These are phyloP conservation scores for Yamadazyma kitorensis DNA, from an alignment of 805 yeast species.

Conservation along the genomic window DNA sequence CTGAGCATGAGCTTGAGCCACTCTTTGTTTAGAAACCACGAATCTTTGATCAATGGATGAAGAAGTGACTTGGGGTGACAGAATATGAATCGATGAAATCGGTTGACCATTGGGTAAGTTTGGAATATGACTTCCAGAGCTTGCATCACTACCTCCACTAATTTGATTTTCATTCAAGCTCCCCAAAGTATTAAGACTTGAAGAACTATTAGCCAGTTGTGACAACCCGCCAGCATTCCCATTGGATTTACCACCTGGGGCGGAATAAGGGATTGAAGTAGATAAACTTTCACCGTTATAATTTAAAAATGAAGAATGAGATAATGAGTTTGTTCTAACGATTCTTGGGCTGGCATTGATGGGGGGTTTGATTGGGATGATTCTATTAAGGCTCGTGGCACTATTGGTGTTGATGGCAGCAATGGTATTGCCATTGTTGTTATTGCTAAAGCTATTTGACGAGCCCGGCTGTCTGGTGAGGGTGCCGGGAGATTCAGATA, in stretches of 20 bases:
- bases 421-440: background rate
- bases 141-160: too few relatives aligned
- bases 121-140: conserved; percentile 36
- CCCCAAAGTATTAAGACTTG: conserved; percentile 14
- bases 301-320: conserved; percentile 38
- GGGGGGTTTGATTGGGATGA: conserved; percentile 18
- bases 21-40: conserved; percentile 75
- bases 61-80: conserved; percentile 61
- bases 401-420: conserved; percentile 8
- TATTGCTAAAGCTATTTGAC: too few relatives aligned
- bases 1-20: conserved; percentile 51
- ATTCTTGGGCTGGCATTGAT: conserved; percentile 38
- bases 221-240: conserved; percentile 50
- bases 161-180: conserved; percentile 11
- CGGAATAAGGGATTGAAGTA: conserved; percentile 65
- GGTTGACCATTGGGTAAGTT: conserved; percentile 55
- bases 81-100: conserved; percentile 61
- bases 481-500: background rate
- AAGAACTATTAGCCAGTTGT: conserved; percentile 14
- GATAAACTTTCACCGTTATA: conserved; percentile 45
- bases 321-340: conserved; percentile 36
- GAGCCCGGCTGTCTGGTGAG: too few relatives aligned
- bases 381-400: conserved; percentile 14
- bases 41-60: conserved; percentile 80
- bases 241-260: conserved; percentile 58